These are phyloP conservation scores for Thecaphora thlaspeos DNA, from an alignment of 1,284 basidiomycete genomes.

Conservation along the genomic window DNA sequence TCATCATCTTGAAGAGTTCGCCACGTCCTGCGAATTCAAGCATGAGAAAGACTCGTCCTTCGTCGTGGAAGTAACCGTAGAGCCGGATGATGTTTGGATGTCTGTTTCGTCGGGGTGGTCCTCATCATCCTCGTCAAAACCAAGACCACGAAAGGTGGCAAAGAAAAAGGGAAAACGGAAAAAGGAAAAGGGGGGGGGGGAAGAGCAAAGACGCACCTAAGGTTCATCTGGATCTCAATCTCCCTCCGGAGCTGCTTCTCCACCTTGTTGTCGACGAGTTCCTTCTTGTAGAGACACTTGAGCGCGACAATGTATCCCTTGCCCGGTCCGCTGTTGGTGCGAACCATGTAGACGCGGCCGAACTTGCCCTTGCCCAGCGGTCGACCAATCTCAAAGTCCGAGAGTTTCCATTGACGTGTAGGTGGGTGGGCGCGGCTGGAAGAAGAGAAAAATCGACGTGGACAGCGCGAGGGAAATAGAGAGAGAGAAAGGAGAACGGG, in stretches of 20 bases:
- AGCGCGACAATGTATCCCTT: slow-evolving; percentile 83
- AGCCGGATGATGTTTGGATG: slow-evolving; percentile 92
- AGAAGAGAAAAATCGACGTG: no score
- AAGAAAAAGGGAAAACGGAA: no score
- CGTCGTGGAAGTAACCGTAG: slow-evolving; percentile 96
- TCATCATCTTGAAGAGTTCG: slow-evolving; percentile 92
- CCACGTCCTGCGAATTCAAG: slow-evolving; percentile 94
- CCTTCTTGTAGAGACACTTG: slow-evolving; percentile 95
- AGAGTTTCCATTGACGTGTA: slow-evolving; percentile 70
- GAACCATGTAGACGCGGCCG: slow-evolving; percentile 96
- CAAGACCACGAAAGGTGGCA: no score
- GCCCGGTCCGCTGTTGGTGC: slow-evolving; percentile 67
- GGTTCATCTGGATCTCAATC: slow-evolving; percentile 97
- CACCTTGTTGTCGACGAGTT: slow-evolving; percentile 75
- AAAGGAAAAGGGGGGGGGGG: no score
- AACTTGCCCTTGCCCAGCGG: slow-evolving; percentile 98
- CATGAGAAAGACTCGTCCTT: slow-evolving; percentile 96
- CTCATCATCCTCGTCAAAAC: no score
- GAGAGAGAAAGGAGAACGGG: no score
- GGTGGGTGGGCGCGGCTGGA: slow-evolving; percentile 34
- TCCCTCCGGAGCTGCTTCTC: slow-evolving; percentile 86
- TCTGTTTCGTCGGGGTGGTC: slow-evolving; percentile 60
- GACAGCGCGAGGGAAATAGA: no score
- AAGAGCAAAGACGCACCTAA: slow-evolving; percentile 61
- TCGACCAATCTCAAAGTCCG: slow-evolving; percentile 88